Evolutionary conservation across 495 filamentous ascomycete species (phyloP).

Genomic region (Choiromyces venosus): DNA sequence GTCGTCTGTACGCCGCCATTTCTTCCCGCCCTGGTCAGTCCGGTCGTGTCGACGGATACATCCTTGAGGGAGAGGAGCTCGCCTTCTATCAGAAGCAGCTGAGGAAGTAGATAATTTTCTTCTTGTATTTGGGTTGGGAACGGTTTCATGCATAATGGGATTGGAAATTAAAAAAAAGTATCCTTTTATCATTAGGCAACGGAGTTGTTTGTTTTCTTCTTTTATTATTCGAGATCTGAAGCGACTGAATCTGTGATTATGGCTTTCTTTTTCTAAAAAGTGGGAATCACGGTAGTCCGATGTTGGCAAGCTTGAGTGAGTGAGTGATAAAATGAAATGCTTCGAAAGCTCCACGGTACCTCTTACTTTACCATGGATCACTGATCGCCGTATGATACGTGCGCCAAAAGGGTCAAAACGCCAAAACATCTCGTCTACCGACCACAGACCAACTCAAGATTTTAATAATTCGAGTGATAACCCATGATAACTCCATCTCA

Average conservation of each 20-base stretch:
- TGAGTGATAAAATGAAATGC: background rate
- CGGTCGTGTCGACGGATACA: slow-evolving; percentile 92
- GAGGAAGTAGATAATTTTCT: background rate
- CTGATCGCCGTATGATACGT: too few species aligned
- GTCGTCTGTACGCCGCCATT: slow-evolving; percentile 89
- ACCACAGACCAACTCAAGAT: background rate
- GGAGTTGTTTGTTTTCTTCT: background rate
- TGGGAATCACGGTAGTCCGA: background rate
- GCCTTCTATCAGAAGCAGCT: slow-evolving; percentile 98
- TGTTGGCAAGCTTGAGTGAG: background rate
- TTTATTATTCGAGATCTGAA: background rate
- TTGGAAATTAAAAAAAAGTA: background rate
- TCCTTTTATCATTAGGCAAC: background rate
- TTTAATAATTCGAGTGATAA: background rate
- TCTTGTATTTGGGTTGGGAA: background rate
- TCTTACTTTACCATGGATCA: background rate
- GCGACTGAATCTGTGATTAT: background rate
- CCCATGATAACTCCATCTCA: background rate
- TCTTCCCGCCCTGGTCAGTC: slow-evolving; percentile 91
- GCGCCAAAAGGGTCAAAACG: background rate
- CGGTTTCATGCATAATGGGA: background rate
- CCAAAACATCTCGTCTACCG: too few species aligned
- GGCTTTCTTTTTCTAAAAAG: background rate
- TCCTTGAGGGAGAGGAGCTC: slow-evolving; percentile 98
- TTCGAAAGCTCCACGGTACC: background rate